Conservation (phyloP, 352 stramenopile genomes). For the Phytopythium litorale region DNA sequence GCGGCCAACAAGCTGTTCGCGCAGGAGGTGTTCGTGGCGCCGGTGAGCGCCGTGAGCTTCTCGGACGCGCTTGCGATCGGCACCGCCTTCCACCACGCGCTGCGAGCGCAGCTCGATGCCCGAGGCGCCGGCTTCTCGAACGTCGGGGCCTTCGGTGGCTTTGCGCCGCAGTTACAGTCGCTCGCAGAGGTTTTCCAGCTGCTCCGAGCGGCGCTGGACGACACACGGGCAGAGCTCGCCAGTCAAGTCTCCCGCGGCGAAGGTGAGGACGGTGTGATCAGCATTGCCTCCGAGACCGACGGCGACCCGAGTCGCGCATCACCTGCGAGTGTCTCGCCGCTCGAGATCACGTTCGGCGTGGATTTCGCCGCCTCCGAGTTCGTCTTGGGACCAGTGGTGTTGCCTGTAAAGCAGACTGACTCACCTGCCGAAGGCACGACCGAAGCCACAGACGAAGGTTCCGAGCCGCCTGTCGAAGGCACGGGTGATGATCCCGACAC, state of each 20-base stretch:
- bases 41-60: constrained; percentile 51
- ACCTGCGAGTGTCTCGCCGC: constrained; percentile 27
- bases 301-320: constrained; percentile 15
- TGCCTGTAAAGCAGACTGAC: not conserved
- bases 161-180: constrained; percentile 54
- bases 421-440: not conserved
- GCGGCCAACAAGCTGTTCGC: constrained; percentile 67
- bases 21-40: constrained; percentile 57
- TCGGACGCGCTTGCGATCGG: constrained; percentile 57
- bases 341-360: constrained; percentile 52
- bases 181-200: constrained; percentile 59
- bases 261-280: constrained; percentile 16
- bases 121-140: constrained; percentile 62
- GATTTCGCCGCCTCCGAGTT: constrained; percentile 66
- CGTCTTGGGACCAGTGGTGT: not conserved
- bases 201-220: constrained; percentile 45
- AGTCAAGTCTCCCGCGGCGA: not conserved
- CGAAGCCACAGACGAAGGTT: not conserved
- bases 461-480: constrained; percentile 6
- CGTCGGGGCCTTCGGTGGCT: constrained; percentile 50
- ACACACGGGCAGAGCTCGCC: constrained; percentile 21
- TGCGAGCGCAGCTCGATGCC: constrained; percentile 41
- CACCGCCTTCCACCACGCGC: constrained; percentile 34
- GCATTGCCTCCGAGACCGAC: not conserved
- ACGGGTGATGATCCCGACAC: not conserved